Evolutionary conservation across 2,329 filamentous ascomycete genomes (phyloP).

Genomic region (Aspergillus texensis): DNA sequence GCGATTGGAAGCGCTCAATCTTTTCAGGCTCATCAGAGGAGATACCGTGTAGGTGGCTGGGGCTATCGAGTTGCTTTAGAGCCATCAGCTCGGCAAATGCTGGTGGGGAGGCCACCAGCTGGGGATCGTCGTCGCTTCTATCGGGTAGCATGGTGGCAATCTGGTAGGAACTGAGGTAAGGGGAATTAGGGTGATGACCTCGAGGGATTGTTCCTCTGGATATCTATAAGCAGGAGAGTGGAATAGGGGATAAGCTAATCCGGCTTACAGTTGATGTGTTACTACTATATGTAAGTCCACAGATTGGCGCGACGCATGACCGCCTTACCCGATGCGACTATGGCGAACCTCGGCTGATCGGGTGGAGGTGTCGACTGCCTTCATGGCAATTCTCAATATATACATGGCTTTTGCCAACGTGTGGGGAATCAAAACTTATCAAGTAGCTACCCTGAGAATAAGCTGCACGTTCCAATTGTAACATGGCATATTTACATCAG

Average conservation of each 20-base stretch:
- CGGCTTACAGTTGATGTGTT: background rate
- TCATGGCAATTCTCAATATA: background rate
- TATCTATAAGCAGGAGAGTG: background rate
- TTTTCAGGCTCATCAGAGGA: conserved; percentile 26
- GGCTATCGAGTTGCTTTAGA: conserved; percentile 29
- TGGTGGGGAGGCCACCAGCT: conserved; percentile 17
- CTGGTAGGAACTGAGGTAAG: background rate
- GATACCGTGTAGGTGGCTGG: conserved; percentile 2
- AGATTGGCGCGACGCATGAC: background rate
- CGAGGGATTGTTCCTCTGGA: background rate
- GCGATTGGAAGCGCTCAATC: conserved; percentile 33
- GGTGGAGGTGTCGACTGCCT: background rate
- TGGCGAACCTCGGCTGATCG: conserved; percentile 7
- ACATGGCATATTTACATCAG: background rate
- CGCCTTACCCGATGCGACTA: conserved; percentile 4
- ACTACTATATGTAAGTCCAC: background rate
- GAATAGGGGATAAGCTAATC: background rate
- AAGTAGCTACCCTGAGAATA: background rate
- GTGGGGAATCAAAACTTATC: background rate
- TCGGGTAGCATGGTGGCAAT: conserved; percentile 19
- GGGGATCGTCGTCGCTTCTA: conserved; percentile 7
- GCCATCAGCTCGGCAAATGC: conserved; percentile 37
- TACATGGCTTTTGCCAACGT: background rate
- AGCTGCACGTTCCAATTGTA: background rate
- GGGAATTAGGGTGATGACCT: background rate